These are phyloP conservation scores for Yamadazyma tumulicola DNA, from an alignment of 805 yeast genomes.

Conservation along the genomic window DNA sequence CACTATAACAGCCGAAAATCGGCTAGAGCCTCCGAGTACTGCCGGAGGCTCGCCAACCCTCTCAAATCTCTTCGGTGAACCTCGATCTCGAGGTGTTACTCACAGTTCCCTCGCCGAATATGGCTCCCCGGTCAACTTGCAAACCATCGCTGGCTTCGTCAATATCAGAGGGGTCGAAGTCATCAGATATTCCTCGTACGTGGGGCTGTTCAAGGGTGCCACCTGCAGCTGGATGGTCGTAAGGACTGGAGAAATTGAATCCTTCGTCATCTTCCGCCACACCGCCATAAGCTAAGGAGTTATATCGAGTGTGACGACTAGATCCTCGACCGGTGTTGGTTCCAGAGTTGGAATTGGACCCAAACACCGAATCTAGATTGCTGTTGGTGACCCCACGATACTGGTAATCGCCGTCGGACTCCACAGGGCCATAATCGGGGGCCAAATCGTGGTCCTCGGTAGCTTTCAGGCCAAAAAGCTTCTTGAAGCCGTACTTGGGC, in stretches of 20 bases:
- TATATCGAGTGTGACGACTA: conserved; percentile 23
- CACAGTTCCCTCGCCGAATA: conserved; percentile 13
- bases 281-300: conserved; percentile 18
- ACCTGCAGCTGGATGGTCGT: not conserved
- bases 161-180: conserved; percentile 12
- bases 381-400: conserved; percentile 45
- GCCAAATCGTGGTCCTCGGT: conserved; percentile 9
- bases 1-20: no score
- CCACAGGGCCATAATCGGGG: conserved; percentile 12
- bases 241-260: conserved; percentile 2
- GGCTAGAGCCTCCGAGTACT: no score
- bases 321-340: conserved; percentile 12
- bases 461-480: conserved; percentile 25
- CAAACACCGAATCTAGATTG: conserved; percentile 39
- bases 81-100: conserved; percentile 19
- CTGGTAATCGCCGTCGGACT: conserved; percentile 28
- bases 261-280: conserved; percentile 11
- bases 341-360: conserved; percentile 7
- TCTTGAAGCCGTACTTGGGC: conserved; percentile 23
- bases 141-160: conserved; percentile 12
- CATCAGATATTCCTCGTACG: conserved; percentile 9
- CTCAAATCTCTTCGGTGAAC: conserved; percentile 16
- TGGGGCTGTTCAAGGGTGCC: conserved; percentile 1
- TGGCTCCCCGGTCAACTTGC: conserved; percentile 8
- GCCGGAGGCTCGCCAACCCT: no score